Evolutionary conservation across 768 basidiomycete species (phyloP).

Genomic region (Hericium rajendrae): DNA sequence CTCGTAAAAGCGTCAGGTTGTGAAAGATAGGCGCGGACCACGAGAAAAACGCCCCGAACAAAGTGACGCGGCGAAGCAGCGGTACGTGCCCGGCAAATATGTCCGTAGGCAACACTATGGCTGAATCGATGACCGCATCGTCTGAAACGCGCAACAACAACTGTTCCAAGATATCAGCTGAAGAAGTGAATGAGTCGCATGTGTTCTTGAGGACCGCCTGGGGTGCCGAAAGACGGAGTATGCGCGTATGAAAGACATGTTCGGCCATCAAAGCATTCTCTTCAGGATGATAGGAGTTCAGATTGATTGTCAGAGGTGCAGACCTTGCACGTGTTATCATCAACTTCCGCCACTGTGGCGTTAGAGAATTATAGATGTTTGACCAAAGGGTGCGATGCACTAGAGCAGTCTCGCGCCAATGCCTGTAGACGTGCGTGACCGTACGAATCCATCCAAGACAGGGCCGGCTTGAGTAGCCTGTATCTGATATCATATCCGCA

Average conservation of each 20-base stretch:
- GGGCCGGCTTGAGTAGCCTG: neutral
- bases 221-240: neutral
- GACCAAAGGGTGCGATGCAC: neutral
- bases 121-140: neutral
- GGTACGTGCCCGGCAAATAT: neutral
- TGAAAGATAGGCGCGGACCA: too few relatives aligned
- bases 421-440: neutral
- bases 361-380: neutral
- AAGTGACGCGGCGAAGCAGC: neutral
- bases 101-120: neutral
- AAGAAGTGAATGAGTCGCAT: neutral
- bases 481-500: neutral
- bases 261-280: neutral
- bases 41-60: too few relatives aligned
- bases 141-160: too few relatives aligned
- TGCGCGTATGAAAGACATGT: neutral
- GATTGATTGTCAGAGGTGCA: neutral
- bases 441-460: neutral
- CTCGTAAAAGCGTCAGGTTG: too few relatives aligned
- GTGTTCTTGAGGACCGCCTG: neutral
- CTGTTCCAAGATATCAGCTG: neutral
- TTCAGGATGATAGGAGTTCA: neutral
- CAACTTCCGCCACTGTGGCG: neutral
- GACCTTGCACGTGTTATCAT: neutral
- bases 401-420: neutral